Percentiles rank a stretch among this genome's conserved stretches.
Conservation (phyloP, 2,329 filamentous ascomycete genomes). For the Exophiala dermatitidis region DNA sequence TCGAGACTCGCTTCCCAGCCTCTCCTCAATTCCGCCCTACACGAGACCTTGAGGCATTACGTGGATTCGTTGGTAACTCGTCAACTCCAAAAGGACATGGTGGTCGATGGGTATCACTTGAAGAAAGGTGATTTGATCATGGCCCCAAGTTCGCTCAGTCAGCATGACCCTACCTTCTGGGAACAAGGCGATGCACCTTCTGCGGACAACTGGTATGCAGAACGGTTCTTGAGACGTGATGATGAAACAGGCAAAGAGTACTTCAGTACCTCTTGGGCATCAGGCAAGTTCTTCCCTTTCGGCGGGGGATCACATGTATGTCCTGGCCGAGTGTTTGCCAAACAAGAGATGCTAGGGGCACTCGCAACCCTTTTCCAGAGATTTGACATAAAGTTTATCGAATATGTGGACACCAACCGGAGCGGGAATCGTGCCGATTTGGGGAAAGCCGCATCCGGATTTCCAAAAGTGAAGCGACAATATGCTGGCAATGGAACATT, state of each 20-base stretch:
- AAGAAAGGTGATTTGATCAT: slow-evolving; percentile 17
- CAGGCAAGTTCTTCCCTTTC: slow-evolving; percentile 28
- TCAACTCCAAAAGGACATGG: slow-evolving; percentile 11
- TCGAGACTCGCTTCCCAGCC: slow-evolving; percentile 36
- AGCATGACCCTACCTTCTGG: slow-evolving; percentile 21
- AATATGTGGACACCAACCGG: slow-evolving; percentile 9
- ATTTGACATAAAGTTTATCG: slow-evolving; percentile 18
- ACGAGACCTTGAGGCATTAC: slow-evolving; percentile 39
- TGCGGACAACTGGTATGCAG: slow-evolving; percentile 18
- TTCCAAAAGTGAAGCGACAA: slow-evolving; percentile 14
- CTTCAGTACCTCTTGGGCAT: slow-evolving; percentile 14
- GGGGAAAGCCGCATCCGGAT: slow-evolving; percentile 7
- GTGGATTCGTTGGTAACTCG: slow-evolving; percentile 29
- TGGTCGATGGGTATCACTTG: slow-evolving; percentile 14
- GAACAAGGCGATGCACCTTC: slow-evolving; percentile 8
- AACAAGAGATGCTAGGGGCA: slow-evolving; percentile 36
- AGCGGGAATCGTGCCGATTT: not conserved
- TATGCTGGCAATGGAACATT: slow-evolving; percentile 19
- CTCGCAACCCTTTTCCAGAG: slow-evolving; percentile 14
- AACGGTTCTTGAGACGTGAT: slow-evolving; percentile 22
- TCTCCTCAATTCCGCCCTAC: slow-evolving; percentile 36
- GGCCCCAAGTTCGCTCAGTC: slow-evolving; percentile 14
- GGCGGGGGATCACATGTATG: slow-evolving; percentile 36
- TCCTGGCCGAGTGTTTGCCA: slow-evolving; percentile 38
- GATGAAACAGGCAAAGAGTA: slow-evolving; percentile 7